phyloP scores from a whole-genome alignment of 108 stramenopile species.

The Halocafeteria seosinensis region DNA sequence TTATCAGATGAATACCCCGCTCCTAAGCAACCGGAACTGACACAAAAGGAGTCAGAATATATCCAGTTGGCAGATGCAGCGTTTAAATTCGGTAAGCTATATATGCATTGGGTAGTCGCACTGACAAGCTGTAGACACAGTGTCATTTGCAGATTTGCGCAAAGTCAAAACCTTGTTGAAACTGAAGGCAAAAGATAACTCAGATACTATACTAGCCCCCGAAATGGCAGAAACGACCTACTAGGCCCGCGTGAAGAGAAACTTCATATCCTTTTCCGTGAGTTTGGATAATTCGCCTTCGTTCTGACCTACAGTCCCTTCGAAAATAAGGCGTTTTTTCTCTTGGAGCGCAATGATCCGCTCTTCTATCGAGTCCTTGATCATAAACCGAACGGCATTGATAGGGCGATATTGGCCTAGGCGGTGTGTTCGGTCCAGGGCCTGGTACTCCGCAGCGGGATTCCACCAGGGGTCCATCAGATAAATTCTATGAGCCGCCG shows the following conservation, averaged over 20 bases:
- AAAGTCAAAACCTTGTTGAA: no score
- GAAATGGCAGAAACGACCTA: no score
- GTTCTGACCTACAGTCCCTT: constrained; percentile 39
- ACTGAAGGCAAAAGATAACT: no score
- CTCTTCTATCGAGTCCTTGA: constrained; percentile 39
- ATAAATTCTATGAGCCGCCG: constrained; percentile 13
- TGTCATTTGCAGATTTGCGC: no score
- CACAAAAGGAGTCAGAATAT: no score
- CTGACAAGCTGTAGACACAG: no score
- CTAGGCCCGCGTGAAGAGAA: constrained; percentile 28
- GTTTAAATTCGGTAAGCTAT: no score
- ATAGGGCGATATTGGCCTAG: constrained; percentile 41
- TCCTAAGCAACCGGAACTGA: no score
- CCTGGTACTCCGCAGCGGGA: constrained; percentile 23
- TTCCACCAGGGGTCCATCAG: constrained; percentile 39
- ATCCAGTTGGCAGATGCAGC: no score
- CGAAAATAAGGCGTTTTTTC: constrained; percentile 42
- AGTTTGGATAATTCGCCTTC: constrained; percentile 23
- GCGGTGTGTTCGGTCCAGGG: constrained; percentile 43
- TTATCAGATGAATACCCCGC: no score
- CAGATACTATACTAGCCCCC: no score
- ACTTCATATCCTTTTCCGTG: constrained; percentile 38
- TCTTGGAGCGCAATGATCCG: constrained; percentile 40
- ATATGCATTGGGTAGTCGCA: no score
- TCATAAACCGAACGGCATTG: constrained; percentile 33